Percentiles rank a stretch among this genome's conserved stretches.
Evolutionary conservation across 163 green algal species (phyloP).

Genomic region (Scenedesmus sp.): DNA sequence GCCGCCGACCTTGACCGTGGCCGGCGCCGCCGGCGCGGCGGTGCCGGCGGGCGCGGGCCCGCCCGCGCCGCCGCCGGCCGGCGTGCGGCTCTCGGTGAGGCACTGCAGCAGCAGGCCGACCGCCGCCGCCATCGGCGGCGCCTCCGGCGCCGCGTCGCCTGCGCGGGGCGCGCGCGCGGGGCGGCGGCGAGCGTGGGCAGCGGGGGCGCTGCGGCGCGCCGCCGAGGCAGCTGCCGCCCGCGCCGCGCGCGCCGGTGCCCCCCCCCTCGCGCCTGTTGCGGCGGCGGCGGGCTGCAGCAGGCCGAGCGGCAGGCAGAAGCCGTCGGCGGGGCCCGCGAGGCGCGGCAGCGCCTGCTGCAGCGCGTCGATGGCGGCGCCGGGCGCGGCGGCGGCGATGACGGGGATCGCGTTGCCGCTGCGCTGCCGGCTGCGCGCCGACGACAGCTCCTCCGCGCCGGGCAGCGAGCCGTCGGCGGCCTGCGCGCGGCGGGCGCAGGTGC

Average conservation of each 20-base stretch:
- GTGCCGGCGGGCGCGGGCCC: slow-evolving; percentile 8
- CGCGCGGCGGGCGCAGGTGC: background rate
- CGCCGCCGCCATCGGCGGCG: slow-evolving; percentile 9
- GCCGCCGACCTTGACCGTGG: slow-evolving; percentile 43
- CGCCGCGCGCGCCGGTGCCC: background rate
- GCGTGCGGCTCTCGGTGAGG: slow-evolving; percentile 21
- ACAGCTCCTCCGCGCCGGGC: background rate
- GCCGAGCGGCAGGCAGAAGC: slow-evolving; percentile 51
- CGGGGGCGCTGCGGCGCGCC: too few relatives aligned
- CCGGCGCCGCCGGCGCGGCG: background rate
- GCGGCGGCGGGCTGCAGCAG: slow-evolving; percentile 44
- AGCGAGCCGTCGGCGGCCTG: slow-evolving; percentile 8
- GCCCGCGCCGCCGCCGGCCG: background rate
- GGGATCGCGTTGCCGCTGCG: slow-evolving; percentile 74
- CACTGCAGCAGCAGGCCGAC: slow-evolving; percentile 38
- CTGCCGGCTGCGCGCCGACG: slow-evolving; percentile 57
- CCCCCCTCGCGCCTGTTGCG: slow-evolving; percentile 26
- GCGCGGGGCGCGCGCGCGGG: too few relatives aligned
- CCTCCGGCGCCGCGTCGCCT: too few relatives aligned
- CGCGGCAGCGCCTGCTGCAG: slow-evolving; percentile 12
- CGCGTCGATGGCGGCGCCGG: slow-evolving; percentile 16
- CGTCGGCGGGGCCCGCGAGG: slow-evolving; percentile 52
- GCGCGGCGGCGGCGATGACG: slow-evolving; percentile 49
- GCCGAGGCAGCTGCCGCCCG: background rate
- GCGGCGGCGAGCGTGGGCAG: too few relatives aligned